Conservation (phyloP, 2,329 filamentous ascomycete species). For the Cadophora malorum region DNA sequence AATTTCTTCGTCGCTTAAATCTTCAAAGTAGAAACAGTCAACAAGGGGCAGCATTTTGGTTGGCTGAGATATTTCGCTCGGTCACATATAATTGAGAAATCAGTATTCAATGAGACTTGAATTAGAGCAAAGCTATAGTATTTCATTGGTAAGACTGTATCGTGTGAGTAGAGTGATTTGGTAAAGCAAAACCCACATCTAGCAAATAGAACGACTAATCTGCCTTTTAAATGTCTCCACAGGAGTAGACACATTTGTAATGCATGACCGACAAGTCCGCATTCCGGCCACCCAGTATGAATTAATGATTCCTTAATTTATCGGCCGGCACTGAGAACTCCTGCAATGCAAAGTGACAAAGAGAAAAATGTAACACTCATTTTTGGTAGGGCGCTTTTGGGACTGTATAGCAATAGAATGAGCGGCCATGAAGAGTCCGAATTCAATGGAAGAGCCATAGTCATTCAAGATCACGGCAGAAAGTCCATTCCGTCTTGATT, state of each 20-base stretch:
- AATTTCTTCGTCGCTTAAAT: slow-evolving; percentile 8
- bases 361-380: slow-evolving; percentile 14
- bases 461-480: slow-evolving; percentile 42
- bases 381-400: slow-evolving; percentile 25
- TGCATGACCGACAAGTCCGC: not conserved
- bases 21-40: not conserved
- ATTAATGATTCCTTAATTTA: not conserved
- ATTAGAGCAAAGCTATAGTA: not conserved
- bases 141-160: not conserved
- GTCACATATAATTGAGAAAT: not conserved
- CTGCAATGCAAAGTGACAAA: slow-evolving; percentile 17
- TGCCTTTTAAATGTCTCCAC: not conserved
- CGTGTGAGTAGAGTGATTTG: not conserved
- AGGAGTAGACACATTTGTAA: slow-evolving; percentile 6
- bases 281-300: not conserved
- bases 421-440: slow-evolving; percentile 26
- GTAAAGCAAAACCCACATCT: not conserved
- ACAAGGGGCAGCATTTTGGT: slow-evolving; percentile 5
- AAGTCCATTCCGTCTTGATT: slow-evolving; percentile 43
- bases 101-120: not conserved
- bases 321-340: not conserved
- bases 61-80: not conserved
- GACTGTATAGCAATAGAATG: slow-evolving; percentile 23
- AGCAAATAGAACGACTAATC: not conserved
- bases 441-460: slow-evolving; percentile 36